Percentiles rank a stretch among this genome's conserved stretches.
Conservation (phyloP, 768 basidiomycete species). For the Xanthoconium stramineum region DNA sequence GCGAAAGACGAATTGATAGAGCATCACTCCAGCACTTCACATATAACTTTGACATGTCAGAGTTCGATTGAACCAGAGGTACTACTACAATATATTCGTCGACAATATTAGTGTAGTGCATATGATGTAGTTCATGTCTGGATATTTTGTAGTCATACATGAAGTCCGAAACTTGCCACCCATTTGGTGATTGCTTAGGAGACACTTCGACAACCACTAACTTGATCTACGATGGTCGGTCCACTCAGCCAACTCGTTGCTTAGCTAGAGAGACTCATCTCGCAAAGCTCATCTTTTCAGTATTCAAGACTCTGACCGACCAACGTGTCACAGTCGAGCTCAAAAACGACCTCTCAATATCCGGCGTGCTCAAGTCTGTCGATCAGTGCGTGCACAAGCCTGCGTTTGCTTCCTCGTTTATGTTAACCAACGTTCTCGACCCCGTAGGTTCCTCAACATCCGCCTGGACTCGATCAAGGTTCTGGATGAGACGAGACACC, state of each 20-base stretch:
- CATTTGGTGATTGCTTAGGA: background rate
- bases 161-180: background rate
- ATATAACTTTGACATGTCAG: slow-evolving; percentile 33
- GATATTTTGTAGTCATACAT: background rate
- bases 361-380: slow-evolving; percentile 92
- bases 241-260: background rate
- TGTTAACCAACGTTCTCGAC: background rate
- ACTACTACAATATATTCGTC: background rate
- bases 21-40: slow-evolving; percentile 26
- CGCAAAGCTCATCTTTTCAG: slow-evolving; percentile 82
- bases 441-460: slow-evolving; percentile 85
- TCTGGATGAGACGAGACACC: slow-evolving; percentile 87
- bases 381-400: slow-evolving; percentile 72
- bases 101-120: background rate
- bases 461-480: slow-evolving; percentile 92
- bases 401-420: background rate
- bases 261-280: slow-evolving; percentile 7
- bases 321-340: slow-evolving; percentile 96
- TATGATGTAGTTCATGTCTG: background rate
- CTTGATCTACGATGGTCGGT: slow-evolving; percentile 25
- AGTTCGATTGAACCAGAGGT: slow-evolving; percentile 26
- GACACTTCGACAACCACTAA: background rate
- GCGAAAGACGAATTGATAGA: background rate
- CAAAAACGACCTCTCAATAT: slow-evolving; percentile 98
- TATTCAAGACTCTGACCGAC: slow-evolving; percentile 98